A percentile compares a stretch with the other conserved stretches of the same genome.
These are phyloP conservation scores for Funneliformis mosseae DNA, from an alignment of 192 early-diverging fungal genomes.

Conservation along the genomic window DNA sequence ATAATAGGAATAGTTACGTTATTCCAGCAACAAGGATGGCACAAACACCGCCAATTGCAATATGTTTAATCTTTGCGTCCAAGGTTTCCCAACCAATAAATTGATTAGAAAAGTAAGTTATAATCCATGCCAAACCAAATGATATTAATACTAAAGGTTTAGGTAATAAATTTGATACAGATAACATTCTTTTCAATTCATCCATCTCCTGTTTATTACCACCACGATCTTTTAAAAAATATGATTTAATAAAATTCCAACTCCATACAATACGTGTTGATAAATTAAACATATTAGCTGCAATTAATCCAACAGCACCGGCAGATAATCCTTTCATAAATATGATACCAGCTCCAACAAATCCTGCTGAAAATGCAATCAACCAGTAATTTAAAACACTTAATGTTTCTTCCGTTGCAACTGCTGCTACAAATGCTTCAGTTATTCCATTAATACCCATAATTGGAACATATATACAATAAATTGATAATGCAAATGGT, in stretches of 20 bases:
- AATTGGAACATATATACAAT: conserved; percentile 90
- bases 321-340: conserved; percentile 60
- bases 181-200: conserved; percentile 26
- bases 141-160: conserved; percentile 41
- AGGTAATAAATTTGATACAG: conserved; percentile 48
- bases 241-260: conserved; percentile 61
- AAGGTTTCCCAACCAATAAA: conserved; percentile 59
- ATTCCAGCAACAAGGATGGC: conserved; percentile 39
- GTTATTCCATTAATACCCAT: conserved; percentile 96
- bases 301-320: conserved; percentile 78
- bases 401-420: conserved; percentile 69
- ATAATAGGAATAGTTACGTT: conserved; percentile 39
- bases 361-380: conserved; percentile 71
- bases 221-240: conserved; percentile 51
- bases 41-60: conserved; percentile 57
- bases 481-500: conserved; percentile 64
- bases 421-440: conserved; percentile 90
- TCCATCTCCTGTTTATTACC: not conserved
- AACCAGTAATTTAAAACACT: conserved; percentile 68
- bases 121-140: conserved; percentile 54
- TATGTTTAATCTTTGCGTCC: conserved; percentile 51
- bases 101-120: conserved; percentile 56
- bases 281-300: conserved; percentile 88
- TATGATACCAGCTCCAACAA: conserved; percentile 61
- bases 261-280: conserved; percentile 74